Conservation (phyloP, 78 protist species). For the Creolimax fragrantissima region DNA sequence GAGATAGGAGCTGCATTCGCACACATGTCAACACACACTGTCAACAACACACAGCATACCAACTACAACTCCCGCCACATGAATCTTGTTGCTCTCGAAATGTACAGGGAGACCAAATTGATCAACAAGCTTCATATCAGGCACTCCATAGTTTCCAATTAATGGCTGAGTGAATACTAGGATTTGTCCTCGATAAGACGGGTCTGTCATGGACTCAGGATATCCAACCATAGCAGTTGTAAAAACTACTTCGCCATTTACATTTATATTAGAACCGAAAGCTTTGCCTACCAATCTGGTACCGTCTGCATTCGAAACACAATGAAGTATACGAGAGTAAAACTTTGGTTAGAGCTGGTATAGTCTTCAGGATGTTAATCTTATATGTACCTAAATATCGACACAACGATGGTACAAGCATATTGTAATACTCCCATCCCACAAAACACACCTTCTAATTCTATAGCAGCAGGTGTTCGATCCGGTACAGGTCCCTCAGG, state of each 20-base stretch:
- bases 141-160: constrained; percentile 92
- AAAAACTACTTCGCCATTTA: constrained; percentile 74
- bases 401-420: too few species aligned
- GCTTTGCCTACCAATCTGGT: constrained; percentile 42
- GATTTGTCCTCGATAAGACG: constrained; percentile 89
- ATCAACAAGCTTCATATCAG: constrained; percentile 32
- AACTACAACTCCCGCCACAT: constrained; percentile 66
- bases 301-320: constrained; percentile 42
- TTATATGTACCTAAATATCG: neutral
- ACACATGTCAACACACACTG: too few species aligned
- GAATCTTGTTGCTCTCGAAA: constrained; percentile 72
- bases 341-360: neutral
- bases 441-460: neutral
- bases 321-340: neutral
- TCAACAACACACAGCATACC: neutral
- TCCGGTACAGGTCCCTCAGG: neutral
- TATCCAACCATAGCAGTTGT: constrained; percentile 66
- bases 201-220: constrained; percentile 88
- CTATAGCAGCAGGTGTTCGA: neutral
- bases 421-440: too few species aligned
- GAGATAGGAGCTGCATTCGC: too few species aligned
- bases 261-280: constrained; percentile 46
- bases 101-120: constrained; percentile 54
- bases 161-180: constrained; percentile 87
- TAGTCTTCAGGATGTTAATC: neutral